These are phyloP conservation scores for Colletotrichum tropicale DNA, from an alignment of 2,329 filamentous ascomycete species.

Conservation along the genomic window DNA sequence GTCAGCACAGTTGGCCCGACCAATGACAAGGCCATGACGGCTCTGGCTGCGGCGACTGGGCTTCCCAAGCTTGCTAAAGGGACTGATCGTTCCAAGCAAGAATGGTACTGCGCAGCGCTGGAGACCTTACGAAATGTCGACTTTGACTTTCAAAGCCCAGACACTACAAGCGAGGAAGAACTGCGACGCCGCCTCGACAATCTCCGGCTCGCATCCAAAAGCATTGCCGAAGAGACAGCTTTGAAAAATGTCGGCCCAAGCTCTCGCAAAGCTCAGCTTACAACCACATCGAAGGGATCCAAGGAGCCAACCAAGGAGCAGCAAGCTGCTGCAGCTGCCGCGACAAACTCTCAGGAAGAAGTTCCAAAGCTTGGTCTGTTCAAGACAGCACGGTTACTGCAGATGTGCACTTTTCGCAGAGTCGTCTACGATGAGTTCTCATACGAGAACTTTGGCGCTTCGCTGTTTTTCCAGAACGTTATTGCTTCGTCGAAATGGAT, in stretches of 20 bases:
- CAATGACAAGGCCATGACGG: not conserved
- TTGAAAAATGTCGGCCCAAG: slow-evolving; percentile 4
- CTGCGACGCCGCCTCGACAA: not conserved
- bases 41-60: slow-evolving; percentile 7
- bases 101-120: slow-evolving; percentile 1
- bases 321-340: not conserved
- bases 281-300: not conserved
- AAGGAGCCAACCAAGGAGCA: not conserved
- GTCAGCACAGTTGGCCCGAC: slow-evolving; percentile 25
- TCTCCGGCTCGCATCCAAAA: not conserved
- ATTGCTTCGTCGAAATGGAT: slow-evolving; percentile 44
- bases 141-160: not conserved
- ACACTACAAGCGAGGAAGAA: not conserved
- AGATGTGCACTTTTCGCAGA: slow-evolving; percentile 41
- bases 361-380: not conserved
- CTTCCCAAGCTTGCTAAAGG: not conserved
- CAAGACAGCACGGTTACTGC: slow-evolving; percentile 29
- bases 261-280: not conserved
- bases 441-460: slow-evolving; percentile 35
- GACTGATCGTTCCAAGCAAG: not conserved
- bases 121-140: not conserved
- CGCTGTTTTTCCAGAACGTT: slow-evolving; percentile 35
- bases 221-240: not conserved
- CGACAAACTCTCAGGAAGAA: not conserved
- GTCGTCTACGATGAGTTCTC: slow-evolving; percentile 50